phyloP scores from a whole-genome alignment of 108 stramenopile genomes.

The Pseudonitzschia multistriata region DNA sequence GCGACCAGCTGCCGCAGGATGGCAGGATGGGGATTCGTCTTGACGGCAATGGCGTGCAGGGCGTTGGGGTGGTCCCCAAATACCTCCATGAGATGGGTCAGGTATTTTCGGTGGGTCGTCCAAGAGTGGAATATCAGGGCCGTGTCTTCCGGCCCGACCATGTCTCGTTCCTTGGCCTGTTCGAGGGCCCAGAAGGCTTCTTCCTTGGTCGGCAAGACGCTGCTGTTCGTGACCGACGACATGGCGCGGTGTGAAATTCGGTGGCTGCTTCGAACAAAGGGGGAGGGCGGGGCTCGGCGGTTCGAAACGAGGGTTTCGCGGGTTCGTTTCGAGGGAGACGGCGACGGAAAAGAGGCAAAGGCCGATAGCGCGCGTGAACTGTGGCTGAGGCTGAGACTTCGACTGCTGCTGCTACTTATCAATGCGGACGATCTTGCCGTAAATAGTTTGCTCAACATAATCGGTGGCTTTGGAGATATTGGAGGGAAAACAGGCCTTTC shows the following conservation, averaged over 20 bases:
- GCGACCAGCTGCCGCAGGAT: slow-evolving; percentile 1
- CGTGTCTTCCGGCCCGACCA: slow-evolving; percentile 10
- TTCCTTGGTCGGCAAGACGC: not conserved
- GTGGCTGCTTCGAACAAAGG: not conserved
- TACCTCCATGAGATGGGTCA: not conserved
- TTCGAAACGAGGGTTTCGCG: not conserved
- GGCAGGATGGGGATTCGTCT: slow-evolving; percentile 11
- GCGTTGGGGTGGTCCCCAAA: not conserved
- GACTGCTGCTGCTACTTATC: not conserved
- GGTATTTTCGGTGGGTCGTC: slow-evolving; percentile 7
- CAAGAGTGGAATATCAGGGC: slow-evolving; percentile 7
- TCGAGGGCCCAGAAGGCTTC: slow-evolving; percentile 11
- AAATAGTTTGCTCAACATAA: slow-evolving; percentile 11
- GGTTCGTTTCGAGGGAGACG: not conserved
- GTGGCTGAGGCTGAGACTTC: not conserved
- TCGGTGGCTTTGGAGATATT: too few species aligned
- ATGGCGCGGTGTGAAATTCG: not conserved
- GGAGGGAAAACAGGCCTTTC: too few species aligned
- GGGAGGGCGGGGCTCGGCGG: not conserved
- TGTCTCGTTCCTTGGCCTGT: slow-evolving; percentile 5
- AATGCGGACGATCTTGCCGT: slow-evolving; percentile 1
- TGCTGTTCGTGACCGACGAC: not conserved
- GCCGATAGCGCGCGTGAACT: not conserved
- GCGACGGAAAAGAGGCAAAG: not conserved
- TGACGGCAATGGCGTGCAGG: slow-evolving; percentile 3